A percentile compares a stretch with the other conserved stretches of the same genome.
phyloP scores from a whole-genome alignment of 345 rosid genomes.

The Boechera retrofracta region DNA sequence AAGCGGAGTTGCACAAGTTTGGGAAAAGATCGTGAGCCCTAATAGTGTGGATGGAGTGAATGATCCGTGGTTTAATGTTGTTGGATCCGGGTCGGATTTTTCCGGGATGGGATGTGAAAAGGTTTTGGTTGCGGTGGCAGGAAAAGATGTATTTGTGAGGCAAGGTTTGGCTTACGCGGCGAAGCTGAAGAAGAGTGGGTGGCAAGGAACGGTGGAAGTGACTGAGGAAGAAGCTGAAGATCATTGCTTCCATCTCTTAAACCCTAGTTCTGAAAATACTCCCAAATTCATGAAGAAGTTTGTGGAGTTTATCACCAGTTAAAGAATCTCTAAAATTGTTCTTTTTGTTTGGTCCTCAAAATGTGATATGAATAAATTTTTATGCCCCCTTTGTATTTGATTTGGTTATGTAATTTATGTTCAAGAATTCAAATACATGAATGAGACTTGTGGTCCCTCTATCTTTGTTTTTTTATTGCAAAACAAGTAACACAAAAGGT shows the following conservation, averaged over 20 bases:
- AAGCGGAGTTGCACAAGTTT: conserved; percentile 39
- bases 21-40: conserved; percentile 55
- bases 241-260: conserved; percentile 54
- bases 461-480: background rate
- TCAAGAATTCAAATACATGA: background rate
- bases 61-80: conserved; percentile 64
- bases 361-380: background rate
- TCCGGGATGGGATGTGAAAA: conserved; percentile 49
- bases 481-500: background rate
- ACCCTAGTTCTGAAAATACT: conserved; percentile 44
- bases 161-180: conserved; percentile 56
- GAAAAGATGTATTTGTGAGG: conserved; percentile 55
- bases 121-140: conserved; percentile 60
- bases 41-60: conserved; percentile 39
- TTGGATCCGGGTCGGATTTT: conserved; percentile 54
- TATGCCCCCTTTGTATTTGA: background rate
- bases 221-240: conserved; percentile 50
- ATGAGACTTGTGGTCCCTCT: no score
- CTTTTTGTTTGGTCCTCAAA: background rate
- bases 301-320: conserved; percentile 50
- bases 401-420: background rate
- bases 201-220: conserved; percentile 58
- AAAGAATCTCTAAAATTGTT: background rate
- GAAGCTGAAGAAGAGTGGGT: conserved; percentile 52
- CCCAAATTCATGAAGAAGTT: conserved; percentile 43